Base-by-base conservation (phyloP, 768 basidiomycete species). In the Wakefieldia striispora region DNA sequence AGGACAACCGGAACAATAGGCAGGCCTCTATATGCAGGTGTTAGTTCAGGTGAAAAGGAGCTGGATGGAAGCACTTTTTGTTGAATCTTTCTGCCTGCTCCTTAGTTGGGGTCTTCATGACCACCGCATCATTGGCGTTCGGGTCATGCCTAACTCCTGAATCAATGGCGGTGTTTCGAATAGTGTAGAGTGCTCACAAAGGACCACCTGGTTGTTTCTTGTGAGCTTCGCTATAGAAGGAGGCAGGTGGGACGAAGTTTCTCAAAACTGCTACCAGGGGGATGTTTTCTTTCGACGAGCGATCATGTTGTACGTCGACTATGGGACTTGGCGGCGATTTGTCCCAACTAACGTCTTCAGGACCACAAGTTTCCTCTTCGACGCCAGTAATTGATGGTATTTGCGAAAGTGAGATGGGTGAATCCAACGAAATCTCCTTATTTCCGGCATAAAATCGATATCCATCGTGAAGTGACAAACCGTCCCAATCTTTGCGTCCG, bases 1-100 rank as follows among this genome's bases (percentile, higher is more conserved):
- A 99, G 65, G 3, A 98, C 95, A 4, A 98, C 95, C 45, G 84
- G 79, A 11, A 90, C 78, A 11, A 93, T 65, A 5, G 84, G 75
- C 12, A 78, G 58, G 47, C 79, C 74, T 63, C 91, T 93, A 46
- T 33, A 33, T 41, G 20, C 43, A 52, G 29, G 33, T 3, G 47
- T 47, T 33, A 59, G 38, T 34, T 35, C 17, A 19, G 27, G 29
- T 46, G 29, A 37, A 43, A n/a, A 40, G 33, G 3, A 40, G 35
- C 39, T 47, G 64, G 19, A 37, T 35, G 11, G 33, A 4, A 1
- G 1, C 45, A 91, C 90, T 82, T 86, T 64, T 81, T 85, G 66
- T 91, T 92, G 61, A 76, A 82, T 57, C 72, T 78, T 38, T 75
- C 74, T 27, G 81, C 78, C 54, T 91, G 86, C 26, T 80, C 81